A percentile compares a stretch with the other conserved stretches of the same genome.
Conservation (phyloP, 306 rosid species). For the Fragaria iinumae region DNA sequence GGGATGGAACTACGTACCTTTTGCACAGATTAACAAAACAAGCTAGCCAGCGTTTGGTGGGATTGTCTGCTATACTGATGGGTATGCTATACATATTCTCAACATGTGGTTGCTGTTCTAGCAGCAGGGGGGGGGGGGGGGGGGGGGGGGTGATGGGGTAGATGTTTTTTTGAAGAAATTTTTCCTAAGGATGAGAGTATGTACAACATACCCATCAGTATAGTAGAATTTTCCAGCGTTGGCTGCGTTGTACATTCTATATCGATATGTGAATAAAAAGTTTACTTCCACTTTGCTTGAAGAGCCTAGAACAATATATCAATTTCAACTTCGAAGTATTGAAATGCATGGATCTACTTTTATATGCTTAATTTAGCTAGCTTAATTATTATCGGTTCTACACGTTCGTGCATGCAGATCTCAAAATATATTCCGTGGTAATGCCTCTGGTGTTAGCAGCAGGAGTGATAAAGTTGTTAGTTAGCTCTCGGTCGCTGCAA, state of each 20-base stretch:
- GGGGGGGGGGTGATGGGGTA: too few species aligned
- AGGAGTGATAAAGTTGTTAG: too few species aligned
- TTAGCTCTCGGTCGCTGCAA: too few species aligned
- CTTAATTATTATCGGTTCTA: not conserved
- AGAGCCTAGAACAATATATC: conserved; percentile 4
- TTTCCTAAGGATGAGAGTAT: too few species aligned
- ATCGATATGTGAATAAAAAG: not conserved
- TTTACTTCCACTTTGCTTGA: conserved; percentile 8
- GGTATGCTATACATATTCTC: too few species aligned
- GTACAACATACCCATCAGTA: too few species aligned
- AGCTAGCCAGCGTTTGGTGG: not conserved
- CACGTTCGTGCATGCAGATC: not conserved
- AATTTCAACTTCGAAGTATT: conserved; percentile 40
- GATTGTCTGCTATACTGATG: too few species aligned
- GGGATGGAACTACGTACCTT: not conserved
- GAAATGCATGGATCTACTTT: not conserved
- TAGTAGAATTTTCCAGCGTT: not conserved
- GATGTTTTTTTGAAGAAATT: too few species aligned
- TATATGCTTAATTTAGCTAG: not conserved
- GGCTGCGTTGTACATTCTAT: not conserved
- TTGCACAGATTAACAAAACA: not conserved
- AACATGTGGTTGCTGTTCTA: too few species aligned
- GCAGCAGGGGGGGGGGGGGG: too few species aligned
- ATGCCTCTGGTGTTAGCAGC: not conserved
- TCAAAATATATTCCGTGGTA: too few species aligned